phyloP scores from a whole-genome alignment of 352 stramenopile genomes.

The Phytophthora sp. region DNA sequence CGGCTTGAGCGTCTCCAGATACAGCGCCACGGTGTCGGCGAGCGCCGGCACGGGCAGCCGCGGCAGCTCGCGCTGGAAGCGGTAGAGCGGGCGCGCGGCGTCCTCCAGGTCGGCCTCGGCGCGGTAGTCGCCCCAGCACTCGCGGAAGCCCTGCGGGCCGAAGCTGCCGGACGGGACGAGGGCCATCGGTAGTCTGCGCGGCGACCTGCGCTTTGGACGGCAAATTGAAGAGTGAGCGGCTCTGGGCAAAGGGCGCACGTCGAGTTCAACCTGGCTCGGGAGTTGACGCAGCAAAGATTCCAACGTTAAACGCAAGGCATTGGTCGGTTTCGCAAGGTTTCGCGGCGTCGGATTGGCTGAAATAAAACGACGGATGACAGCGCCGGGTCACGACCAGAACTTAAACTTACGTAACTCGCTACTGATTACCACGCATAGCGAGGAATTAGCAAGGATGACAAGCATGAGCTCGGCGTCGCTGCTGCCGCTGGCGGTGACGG shows the following conservation, averaged over 20 bases:
- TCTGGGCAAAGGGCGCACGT: not conserved
- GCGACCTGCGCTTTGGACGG: not conserved
- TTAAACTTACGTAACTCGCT: no score
- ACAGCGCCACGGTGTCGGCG: constrained; percentile 89
- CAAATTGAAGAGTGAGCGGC: constrained; percentile 27
- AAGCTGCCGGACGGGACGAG: constrained; percentile 32
- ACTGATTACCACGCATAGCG: no score
- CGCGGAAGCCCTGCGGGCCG: constrained; percentile 90
- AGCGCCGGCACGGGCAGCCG: constrained; percentile 92
- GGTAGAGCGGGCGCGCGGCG: constrained; percentile 65
- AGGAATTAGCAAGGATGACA: no score
- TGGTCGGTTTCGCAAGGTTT: constrained; percentile 3
- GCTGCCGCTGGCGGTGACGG: constrained; percentile 7
- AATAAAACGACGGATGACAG: not conserved
- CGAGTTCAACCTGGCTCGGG: constrained; percentile 39
- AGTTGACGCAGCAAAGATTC: constrained; percentile 20
- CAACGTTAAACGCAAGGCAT: constrained; percentile 12
- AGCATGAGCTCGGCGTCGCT: constrained; percentile 9
- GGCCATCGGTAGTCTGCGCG: constrained; percentile 1
- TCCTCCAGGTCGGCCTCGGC: constrained; percentile 72
- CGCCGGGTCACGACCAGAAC: not conserved
- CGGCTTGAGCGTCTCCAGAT: constrained; percentile 89
- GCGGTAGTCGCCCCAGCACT: constrained; percentile 94
- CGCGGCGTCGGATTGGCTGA: constrained; percentile 4
- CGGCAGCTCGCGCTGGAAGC: constrained; percentile 87